These are phyloP conservation scores for Coelastrella sp. DNA, from an alignment of 139 green algal genomes.

Conservation along the genomic window DNA sequence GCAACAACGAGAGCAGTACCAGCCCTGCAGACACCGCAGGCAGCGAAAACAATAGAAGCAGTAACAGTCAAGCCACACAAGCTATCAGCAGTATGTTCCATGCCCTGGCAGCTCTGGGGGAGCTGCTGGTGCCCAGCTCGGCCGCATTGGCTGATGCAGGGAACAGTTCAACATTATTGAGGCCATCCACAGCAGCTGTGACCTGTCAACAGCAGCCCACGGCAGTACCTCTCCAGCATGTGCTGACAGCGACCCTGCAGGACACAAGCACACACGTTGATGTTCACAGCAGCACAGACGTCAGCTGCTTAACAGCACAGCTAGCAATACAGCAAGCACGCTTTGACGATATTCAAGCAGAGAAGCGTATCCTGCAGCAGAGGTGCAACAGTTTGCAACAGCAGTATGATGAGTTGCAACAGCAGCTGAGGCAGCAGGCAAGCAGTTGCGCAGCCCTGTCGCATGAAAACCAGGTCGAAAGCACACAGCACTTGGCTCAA, in stretches of 20 bases:
- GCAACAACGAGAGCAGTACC: not conserved
- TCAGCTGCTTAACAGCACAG: not conserved
- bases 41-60: not conserved
- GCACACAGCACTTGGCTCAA: conserved; percentile 10
- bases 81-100: conserved; percentile 14
- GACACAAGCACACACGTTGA: not conserved
- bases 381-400: not conserved
- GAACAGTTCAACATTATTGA: not conserved
- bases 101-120: conserved; percentile 1
- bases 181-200: not conserved
- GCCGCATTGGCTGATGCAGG: not conserved
- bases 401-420: conserved; percentile 8
- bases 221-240: not conserved
- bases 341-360: not conserved
- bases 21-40: not conserved
- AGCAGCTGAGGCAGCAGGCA: conserved; percentile 25
- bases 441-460: not conserved
- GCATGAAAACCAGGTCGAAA: not conserved
- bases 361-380: not conserved
- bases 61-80: not conserved
- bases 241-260: not conserved
- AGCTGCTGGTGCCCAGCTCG: not conserved
- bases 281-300: not conserved
- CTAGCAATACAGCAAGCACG: not conserved
- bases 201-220: not conserved